Conservation (phyloP, 768 basidiomycete genomes). For the Suillus subalutaceus region DNA sequence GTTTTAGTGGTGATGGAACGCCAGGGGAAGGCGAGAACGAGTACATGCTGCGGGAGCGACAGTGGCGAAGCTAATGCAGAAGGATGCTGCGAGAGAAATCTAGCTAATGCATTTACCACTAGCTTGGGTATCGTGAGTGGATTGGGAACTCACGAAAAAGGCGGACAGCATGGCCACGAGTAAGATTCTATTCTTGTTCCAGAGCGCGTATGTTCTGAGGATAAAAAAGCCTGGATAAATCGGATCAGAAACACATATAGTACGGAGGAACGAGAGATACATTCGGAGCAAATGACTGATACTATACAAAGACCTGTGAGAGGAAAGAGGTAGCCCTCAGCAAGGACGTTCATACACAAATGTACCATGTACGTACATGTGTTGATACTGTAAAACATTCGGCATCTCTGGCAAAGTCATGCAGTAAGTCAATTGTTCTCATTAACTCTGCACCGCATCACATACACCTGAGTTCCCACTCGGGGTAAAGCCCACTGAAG, state of each 20-base stretch:
- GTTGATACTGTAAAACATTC: neutral
- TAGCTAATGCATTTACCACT: neutral
- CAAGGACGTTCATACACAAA: neutral
- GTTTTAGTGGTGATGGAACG: neutral
- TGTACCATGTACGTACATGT: neutral
- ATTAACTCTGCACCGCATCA: neutral
- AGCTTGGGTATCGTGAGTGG: neutral
- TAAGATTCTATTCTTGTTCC: neutral
- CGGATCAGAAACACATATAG: neutral
- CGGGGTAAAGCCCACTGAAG: neutral
- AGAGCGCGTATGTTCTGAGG: neutral
- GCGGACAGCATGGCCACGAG: neutral
- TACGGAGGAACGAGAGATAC: neutral
- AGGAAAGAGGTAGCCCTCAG: neutral
- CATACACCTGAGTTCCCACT: neutral
- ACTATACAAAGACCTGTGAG: neutral
- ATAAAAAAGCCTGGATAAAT: neutral
- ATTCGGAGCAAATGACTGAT: neutral
- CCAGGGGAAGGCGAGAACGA: no score
- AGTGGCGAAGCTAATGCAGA: neutral
- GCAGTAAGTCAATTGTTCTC: neutral
- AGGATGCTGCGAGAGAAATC: neutral
- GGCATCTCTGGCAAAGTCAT: neutral
- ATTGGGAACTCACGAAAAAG: neutral
- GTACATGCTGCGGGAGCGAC: neutral